These are phyloP conservation scores for Populus alba DNA, from an alignment of 345 rosid species.

Conservation along the genomic window DNA sequence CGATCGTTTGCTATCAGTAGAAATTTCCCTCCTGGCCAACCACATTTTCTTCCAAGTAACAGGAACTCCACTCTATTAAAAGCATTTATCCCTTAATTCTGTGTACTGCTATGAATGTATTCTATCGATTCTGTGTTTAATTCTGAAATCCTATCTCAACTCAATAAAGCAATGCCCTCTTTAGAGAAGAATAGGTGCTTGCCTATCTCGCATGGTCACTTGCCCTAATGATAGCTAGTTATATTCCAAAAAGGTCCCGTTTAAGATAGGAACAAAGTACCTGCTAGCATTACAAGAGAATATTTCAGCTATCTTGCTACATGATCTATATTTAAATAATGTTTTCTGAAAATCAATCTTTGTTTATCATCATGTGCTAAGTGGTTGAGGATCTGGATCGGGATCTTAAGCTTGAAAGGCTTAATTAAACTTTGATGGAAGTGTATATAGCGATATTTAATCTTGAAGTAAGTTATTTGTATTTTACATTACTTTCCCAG, in stretches of 20 bases:
- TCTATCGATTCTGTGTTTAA: background rate
- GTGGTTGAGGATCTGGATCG: no score
- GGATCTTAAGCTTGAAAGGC: no score
- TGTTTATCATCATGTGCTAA: no score
- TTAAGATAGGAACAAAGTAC: background rate
- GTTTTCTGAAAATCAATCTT: background rate
- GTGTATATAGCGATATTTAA: no score
- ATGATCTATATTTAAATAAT: background rate
- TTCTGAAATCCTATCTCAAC: background rate
- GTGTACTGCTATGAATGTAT: background rate
- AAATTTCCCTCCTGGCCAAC: background rate
- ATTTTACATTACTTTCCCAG: background rate
- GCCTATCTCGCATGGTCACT: background rate
- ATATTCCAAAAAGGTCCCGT: background rate
- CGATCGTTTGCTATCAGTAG: background rate
- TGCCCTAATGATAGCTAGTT: background rate
- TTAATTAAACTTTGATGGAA: no score
- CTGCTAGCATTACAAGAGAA: background rate
- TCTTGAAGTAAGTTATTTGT: no score
- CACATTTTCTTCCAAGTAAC: background rate
- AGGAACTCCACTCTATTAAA: background rate
- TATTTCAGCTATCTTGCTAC: background rate
- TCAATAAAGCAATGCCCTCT: background rate
- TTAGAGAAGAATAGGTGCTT: background rate
- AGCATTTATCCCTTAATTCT: background rate